These are phyloP conservation scores for Durio zibethinus DNA, from an alignment of 345 rosid genomes.

Conservation along the genomic window DNA sequence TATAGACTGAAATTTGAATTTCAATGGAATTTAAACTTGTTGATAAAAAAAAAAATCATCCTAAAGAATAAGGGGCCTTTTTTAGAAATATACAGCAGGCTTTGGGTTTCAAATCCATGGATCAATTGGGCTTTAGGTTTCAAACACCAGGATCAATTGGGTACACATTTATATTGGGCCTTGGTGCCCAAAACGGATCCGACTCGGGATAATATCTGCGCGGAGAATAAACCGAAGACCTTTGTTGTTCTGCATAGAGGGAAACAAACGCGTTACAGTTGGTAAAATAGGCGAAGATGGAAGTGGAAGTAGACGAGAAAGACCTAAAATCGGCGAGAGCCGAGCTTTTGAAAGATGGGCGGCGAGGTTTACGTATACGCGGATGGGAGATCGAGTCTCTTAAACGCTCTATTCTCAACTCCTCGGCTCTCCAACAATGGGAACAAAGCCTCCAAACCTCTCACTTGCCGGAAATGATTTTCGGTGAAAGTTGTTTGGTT, in stretches of 20 bases:
- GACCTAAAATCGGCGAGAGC: slow-evolving; percentile 75
- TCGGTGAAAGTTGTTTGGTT: slow-evolving; percentile 74
- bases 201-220: not conserved
- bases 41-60: too few relatives aligned
- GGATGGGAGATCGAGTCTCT: slow-evolving; percentile 90
- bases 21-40: too few relatives aligned
- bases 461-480: slow-evolving; percentile 95
- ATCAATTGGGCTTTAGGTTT: not conserved
- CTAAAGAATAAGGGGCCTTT: too few relatives aligned
- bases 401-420: slow-evolving; percentile 74
- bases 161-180: not conserved
- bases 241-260: not conserved
- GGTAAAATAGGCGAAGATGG: slow-evolving; percentile 59
- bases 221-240: not conserved
- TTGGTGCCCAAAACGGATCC: not conserved
- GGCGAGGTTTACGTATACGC: slow-evolving; percentile 63
- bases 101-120: not conserved
- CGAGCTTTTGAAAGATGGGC: slow-evolving; percentile 59
- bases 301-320: slow-evolving; percentile 57
- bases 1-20: too few relatives aligned
- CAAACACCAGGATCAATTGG: not conserved
- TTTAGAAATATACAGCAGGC: too few relatives aligned
- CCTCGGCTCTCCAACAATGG: slow-evolving; percentile 63
- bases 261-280: not conserved
- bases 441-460: slow-evolving; percentile 73